Evolutionary conservation across 768 basidiomycete genomes (phyloP), one percentile per base, ranked within the genome.

Genomic region (Boletus huronensis): DNA sequence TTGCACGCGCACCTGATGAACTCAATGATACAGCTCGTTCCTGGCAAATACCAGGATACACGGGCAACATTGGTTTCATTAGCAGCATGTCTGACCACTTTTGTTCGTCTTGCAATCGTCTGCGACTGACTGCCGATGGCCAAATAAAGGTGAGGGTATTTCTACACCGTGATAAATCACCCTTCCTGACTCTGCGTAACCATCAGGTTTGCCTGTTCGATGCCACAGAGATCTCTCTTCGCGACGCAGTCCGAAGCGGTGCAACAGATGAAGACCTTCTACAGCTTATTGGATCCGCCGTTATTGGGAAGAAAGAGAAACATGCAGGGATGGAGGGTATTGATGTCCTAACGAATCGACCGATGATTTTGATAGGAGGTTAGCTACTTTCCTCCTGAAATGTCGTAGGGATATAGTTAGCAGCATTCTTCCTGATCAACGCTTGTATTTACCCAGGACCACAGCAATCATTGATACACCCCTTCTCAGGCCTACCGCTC

Each of bases 31-130:
- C 90, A n/a, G 88, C 89, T 19, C 82, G 88, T 46, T 85, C 83
- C 23, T 93, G 87, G 80, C 72, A 77, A 58, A 82, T 93, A 49
- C 88, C 87, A 0, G 87, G 85, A 6, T 82, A 85, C 65, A 59
- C 57, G 55, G 92, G 91, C 23, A 82, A 76, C 65, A 80, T 86
- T 68, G 92, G 86, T n/a, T 92, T 94, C 71, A 95, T 95, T 65
- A 90, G 84, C 65, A 91, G 88, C 75, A 93, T 93, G 92, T 93
- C 90, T 17, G 91, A 95, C 70, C 92, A 93, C 70, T 93, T 95
- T 63, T 94, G 92, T 70, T 79, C 82, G 1, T 84, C 85, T 1
- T 95, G 92, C 73, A 93, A 91, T 63, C 80, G 92, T 53, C 75
- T 94, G 47, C 78, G 93, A 39, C 76, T 95, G 43, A 93, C 90